Conservation (phyloP, 2,329 filamentous ascomycete genomes). For the Pseudocercospora fuligena region DNA sequence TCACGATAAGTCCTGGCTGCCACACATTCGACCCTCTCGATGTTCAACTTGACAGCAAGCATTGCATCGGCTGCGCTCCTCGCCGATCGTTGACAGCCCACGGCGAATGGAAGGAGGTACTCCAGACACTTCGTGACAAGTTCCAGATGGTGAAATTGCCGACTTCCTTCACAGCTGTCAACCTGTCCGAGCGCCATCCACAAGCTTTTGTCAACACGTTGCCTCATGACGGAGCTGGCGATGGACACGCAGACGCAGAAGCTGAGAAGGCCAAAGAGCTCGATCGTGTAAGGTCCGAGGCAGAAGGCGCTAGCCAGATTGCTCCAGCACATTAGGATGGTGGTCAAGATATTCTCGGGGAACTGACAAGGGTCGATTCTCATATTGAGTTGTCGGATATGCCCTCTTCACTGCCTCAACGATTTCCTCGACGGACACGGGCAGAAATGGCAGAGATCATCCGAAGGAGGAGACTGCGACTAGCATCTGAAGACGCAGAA, state of each 20-base stretch:
- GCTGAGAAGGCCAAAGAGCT: conserved; percentile 12
- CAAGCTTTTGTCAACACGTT: conserved; percentile 45
- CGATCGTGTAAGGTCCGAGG: conserved; percentile 13
- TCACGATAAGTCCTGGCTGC: conserved; percentile 92
- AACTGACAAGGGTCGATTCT: background rate
- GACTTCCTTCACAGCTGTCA: conserved; percentile 57
- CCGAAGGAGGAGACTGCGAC: background rate
- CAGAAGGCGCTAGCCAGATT: conserved; percentile 30
- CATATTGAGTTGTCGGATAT: background rate
- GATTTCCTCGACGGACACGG: background rate
- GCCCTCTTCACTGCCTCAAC: background rate
- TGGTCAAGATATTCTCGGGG: background rate
- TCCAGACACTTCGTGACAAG: conserved; percentile 90
- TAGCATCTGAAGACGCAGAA: background rate
- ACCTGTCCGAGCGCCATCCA: conserved; percentile 54
- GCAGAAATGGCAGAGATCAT: background rate
- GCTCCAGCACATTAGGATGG: conserved; percentile 33
- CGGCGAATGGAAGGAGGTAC: conserved; percentile 94
- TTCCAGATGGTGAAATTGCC: conserved; percentile 74
- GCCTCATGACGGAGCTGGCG: conserved; percentile 21
- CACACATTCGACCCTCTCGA: conserved; percentile 96
- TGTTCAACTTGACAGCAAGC: conserved; percentile 92
- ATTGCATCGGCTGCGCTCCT: conserved; percentile 95
- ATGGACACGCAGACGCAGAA: conserved; percentile 3
- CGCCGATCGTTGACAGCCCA: conserved; percentile 87